These are phyloP conservation scores for Tripterygium wilfordii DNA, from an alignment of 177 flowering plant species.

Conservation along the genomic window DNA sequence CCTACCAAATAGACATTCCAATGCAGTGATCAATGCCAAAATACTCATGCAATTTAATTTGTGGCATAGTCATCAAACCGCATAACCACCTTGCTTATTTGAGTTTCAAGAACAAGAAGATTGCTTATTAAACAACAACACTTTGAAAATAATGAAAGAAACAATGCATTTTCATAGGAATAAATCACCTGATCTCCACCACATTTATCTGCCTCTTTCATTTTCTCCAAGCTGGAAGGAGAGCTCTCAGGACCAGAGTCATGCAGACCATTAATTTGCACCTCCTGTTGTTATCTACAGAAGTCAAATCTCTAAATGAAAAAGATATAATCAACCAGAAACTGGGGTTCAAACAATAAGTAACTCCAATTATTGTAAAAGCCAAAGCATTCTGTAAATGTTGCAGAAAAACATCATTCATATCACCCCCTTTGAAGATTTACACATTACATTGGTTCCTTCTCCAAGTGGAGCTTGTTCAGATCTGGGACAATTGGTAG, in stretches of 20 bases:
- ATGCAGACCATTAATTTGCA: constrained; percentile 12
- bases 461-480: constrained; percentile 21
- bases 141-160: neutral
- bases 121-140: neutral
- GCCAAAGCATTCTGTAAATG: too few relatives aligned
- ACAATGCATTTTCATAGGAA: constrained; percentile 42
- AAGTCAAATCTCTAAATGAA: constrained; percentile 43
- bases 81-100: too few relatives aligned
- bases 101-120: neutral
- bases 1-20: too few relatives aligned
- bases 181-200: constrained; percentile 18
- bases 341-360: neutral
- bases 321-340: constrained; percentile 13
- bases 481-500: constrained; percentile 14
- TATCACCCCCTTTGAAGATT: constrained; percentile 11
- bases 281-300: constrained; percentile 55
- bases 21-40: too few relatives aligned
- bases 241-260: constrained; percentile 20
- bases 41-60: too few relatives aligned
- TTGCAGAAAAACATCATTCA: constrained; percentile 28
- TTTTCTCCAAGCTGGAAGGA: constrained; percentile 12
- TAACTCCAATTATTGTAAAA: too few relatives aligned
- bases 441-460: constrained; percentile 12
- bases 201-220: constrained; percentile 12
- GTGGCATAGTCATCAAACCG: too few relatives aligned